Conservation (phyloP, 2,329 filamentous ascomycete genomes). For the Diaporthe longicolla region DNA sequence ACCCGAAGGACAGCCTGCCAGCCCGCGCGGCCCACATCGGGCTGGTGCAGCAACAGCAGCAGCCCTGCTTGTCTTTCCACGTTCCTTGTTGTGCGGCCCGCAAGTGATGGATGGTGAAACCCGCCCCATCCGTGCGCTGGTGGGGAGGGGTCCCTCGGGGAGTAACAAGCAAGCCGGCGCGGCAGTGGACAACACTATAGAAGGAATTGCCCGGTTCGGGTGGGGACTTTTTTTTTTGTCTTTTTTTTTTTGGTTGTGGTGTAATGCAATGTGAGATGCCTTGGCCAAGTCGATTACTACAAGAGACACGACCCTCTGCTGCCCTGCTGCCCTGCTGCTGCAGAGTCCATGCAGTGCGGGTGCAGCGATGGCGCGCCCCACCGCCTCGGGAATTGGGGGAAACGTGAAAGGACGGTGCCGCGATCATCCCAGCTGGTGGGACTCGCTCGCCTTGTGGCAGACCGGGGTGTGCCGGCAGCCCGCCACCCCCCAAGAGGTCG, state of each 20-base stretch:
- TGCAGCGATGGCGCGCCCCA: conserved; percentile 14
- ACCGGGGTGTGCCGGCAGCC: conserved; percentile 13
- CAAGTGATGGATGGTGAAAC: conserved; percentile 8
- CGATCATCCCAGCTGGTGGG: neutral
- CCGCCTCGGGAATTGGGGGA: conserved; percentile 4
- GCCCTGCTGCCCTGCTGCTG: neutral
- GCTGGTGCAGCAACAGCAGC: conserved; percentile 1
- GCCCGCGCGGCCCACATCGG: conserved; percentile 2
- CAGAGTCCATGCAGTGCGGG: conserved; percentile 1
- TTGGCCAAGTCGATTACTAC: neutral
- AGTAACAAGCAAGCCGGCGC: neutral
- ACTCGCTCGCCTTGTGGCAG: conserved; percentile 28
- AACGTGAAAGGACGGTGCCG: neutral
- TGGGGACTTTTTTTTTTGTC: neutral
- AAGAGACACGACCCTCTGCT: conserved; percentile 4
- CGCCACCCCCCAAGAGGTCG: conserved; percentile 9
- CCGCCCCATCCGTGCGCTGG: conserved; percentile 23
- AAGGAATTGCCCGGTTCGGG: conserved; percentile 15
- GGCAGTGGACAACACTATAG: neutral
- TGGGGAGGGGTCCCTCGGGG: neutral
- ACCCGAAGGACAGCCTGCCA: neutral
- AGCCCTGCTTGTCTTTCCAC: neutral
- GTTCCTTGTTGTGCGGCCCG: conserved; percentile 14
- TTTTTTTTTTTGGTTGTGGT: neutral
- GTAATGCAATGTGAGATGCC: neutral